Evolutionary conservation across 352 stramenopile genomes (phyloP), one percentile per base, ranked within the genome.

Genomic region (Globisporangium splendens): DNA sequence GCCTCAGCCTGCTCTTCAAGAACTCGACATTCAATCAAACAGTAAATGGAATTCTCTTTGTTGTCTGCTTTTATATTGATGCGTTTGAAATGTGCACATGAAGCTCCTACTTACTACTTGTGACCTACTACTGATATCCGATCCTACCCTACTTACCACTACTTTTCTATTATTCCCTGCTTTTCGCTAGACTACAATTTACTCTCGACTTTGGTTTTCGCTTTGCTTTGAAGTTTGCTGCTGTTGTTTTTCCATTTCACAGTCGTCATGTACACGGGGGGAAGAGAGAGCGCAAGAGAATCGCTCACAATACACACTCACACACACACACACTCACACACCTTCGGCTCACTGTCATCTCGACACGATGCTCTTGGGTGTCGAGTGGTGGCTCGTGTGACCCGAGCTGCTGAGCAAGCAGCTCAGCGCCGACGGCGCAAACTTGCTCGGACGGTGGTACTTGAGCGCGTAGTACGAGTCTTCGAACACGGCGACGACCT

Each of bases 401-500:
- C 78, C 77, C 3, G 76, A 85, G 22, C 66, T 77, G 39, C 70
- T 91, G 31, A 95, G 68, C 55, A 95, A 66, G 63, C 80, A 93
- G 62, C 86, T 93, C 42, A 93, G 67, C 17, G 83, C 82, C 21
- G 82, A 85, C n/a, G 81, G 86, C 7, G 70, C 75, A 60, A 93
- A 93, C 46, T 85, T 86, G 28, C 72, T 87, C 38, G 82, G 59
- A 0, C 82, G 86, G 54, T 89, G 90, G 65, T 92, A 95, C 74
- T 89, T 85, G 38, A 95, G 73, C 10, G 83, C 82, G 53, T 91
- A 93, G 61, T 84, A 95, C 33, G 84, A 83, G 61, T 95, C 86
- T 51, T 95, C 86, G 55, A 93, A 93, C 43, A 93, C 62, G 0
- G 83, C 77, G 8, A 95, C 84, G 21, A 95, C 84, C 50, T 91